Base-by-base conservation (phyloP, 768 basidiomycete species). In the Amanita pallidorosea region DNA sequence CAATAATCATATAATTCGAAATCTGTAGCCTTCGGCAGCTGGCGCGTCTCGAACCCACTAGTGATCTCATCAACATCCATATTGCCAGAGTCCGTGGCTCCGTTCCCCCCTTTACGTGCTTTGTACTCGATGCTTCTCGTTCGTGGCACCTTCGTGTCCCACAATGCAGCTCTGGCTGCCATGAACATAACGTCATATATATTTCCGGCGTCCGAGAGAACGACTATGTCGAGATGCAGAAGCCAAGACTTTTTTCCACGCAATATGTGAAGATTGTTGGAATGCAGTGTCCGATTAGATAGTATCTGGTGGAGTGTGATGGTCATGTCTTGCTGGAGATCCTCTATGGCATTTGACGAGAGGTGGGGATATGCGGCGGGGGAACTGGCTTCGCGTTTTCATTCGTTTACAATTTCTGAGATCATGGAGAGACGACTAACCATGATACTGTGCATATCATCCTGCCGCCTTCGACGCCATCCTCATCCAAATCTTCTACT, bases 1-100 rank as follows among this genome's bases (percentile, higher is more conserved):
- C 88, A 90, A 54, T 83, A 87, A 62, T 94, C 90, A 9, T 81
- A 75, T 18, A 93, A 72, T 66, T 94, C 91, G 57, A 93, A 93
- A 63, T 94, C 91, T 7, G 79, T 77, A 9, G 81, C 85, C 7
- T 64, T 64, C 20, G 61, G 62, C 34, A 69, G 63, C 31, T 73
- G 64, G 8, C 79, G 70, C 13, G 80, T 84, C 56, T 80, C 79
- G 36, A 87, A 76, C 2, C 79, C 74, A 55, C 81, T 81, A 15
- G 63, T 58, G 25, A 66, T 67, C 31, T 70, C 62, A 53, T 85
- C 80, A 3, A 79, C 65, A 56, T 86, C 79, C 79, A 82, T 81
- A 43, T 74, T 70, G 12, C 67, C 70, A 9, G 60, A 58, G 23
- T 60, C 46, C 20, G 12, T 33, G n/a, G 45, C 15, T 9, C 15